Evolutionary conservation across 2,329 filamentous ascomycete species (phyloP).

Genomic region (Sporothrix luriei): DNA sequence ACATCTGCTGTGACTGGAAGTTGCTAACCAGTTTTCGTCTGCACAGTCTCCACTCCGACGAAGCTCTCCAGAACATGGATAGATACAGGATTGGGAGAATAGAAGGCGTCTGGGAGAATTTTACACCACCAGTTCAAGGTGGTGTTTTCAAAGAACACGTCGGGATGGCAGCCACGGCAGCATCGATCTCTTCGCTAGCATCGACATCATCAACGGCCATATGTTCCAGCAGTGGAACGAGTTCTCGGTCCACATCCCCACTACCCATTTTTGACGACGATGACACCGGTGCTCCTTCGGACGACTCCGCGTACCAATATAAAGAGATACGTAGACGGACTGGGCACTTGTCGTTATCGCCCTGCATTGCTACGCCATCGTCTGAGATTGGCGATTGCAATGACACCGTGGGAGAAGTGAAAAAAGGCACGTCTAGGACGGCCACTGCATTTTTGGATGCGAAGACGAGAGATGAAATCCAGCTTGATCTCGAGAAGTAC

Average conservation of each 20-base stretch:
- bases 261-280: constrained; percentile 54
- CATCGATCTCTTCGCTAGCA: background rate
- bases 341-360: constrained; percentile 40
- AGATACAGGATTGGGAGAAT: constrained; percentile 82
- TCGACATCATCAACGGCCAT: constrained; percentile 36
- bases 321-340: background rate
- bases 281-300: constrained; percentile 31
- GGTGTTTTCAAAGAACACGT: constrained; percentile 64
- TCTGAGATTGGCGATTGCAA: constrained; percentile 39
- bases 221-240: constrained; percentile 27
- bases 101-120: constrained; percentile 82
- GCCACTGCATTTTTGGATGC: constrained; percentile 68
- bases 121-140: constrained; percentile 87
- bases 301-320: background rate
- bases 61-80: constrained; percentile 75
- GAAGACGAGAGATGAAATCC: constrained; percentile 72
- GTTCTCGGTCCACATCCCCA: constrained; percentile 45
- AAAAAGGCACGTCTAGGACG: constrained; percentile 39
- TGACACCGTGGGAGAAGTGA: constrained; percentile 38
- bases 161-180: constrained; percentile 34
- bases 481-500: constrained; percentile 76
- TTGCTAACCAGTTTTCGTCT: background rate
- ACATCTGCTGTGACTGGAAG: background rate
- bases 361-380: constrained; percentile 61
- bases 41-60: constrained; percentile 74